Percentiles rank a stretch among this genome's conserved stretches.
These are phyloP conservation scores for Incumbomyces lentus DNA, from an alignment of 2,329 filamentous ascomycete genomes.

Conservation along the genomic window DNA sequence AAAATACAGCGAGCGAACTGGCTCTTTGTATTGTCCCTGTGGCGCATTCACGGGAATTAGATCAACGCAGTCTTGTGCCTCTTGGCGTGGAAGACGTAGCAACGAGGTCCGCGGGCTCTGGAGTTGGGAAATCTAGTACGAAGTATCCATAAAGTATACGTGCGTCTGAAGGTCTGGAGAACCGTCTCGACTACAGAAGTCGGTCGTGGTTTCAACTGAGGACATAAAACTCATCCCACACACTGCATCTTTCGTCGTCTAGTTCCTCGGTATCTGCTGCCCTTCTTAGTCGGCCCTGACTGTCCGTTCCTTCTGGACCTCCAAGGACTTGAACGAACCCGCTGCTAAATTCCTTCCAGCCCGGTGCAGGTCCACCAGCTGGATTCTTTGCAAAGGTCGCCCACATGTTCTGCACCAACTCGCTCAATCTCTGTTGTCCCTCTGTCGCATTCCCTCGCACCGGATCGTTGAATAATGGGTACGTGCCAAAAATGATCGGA, in stretches of 20 bases:
- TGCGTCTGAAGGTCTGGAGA: too few species aligned
- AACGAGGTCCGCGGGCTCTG: too few species aligned
- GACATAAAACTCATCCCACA: neutral
- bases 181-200: too few species aligned
- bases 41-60: too few species aligned
- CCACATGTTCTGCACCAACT: slow-evolving; percentile 18
- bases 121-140: too few species aligned
- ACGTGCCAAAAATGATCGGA: slow-evolving; percentile 24
- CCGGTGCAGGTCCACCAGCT: neutral
- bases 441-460: too few species aligned
- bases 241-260: neutral
- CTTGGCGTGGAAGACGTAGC: too few species aligned
- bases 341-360: neutral
- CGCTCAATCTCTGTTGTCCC: slow-evolving; percentile 3
- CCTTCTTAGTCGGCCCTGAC: neutral
- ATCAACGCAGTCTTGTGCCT: too few species aligned
- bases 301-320: neutral
- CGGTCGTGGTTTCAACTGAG: too few species aligned
- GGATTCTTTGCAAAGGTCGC: slow-evolving; percentile 5
- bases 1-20: too few species aligned
- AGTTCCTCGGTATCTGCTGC: neutral
- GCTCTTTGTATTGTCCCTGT: too few species aligned
- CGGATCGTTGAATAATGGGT: slow-evolving; percentile 6
- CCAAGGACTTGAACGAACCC: slow-evolving; percentile 1
- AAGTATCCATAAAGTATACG: too few species aligned